Evolutionary conservation across 164 flowering plant species (phyloP).

Genomic region (Cinnamomum chago): DNA sequence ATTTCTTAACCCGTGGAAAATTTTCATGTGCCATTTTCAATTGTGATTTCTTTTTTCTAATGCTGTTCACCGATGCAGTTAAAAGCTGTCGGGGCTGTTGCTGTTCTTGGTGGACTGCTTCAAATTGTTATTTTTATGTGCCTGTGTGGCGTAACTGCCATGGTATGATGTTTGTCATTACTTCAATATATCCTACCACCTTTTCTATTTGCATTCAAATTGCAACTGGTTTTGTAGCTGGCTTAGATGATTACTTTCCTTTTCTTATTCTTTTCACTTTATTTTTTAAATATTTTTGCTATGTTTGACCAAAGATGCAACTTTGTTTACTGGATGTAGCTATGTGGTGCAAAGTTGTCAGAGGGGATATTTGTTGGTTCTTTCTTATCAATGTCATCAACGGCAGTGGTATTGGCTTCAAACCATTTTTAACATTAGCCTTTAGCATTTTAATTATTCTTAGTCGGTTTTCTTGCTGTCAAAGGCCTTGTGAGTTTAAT

Average conservation of each 20-base stretch:
- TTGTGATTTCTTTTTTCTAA: neutral
- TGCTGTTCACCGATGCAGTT: slow-evolving; percentile 43
- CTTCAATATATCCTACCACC: neutral
- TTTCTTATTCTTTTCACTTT: slow-evolving; percentile 4
- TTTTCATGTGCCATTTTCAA: neutral
- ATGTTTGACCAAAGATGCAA: neutral
- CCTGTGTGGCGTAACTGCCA: slow-evolving; percentile 61
- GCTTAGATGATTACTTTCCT: neutral
- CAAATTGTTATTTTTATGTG: slow-evolving; percentile 75
- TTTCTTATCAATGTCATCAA: slow-evolving; percentile 97
- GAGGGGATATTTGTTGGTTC: slow-evolving; percentile 92
- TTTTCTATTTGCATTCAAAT: neutral
- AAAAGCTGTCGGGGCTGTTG: slow-evolving; percentile 91
- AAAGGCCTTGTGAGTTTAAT: slow-evolving; percentile 1
- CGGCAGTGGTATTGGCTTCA: slow-evolving; percentile 73
- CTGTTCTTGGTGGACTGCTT: slow-evolving; percentile 92
- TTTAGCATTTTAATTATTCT: neutral
- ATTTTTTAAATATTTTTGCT: neutral
- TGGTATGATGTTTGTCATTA: slow-evolving; percentile 41
- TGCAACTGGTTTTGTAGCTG: neutral
- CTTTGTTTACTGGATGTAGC: slow-evolving; percentile 34
- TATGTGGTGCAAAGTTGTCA: slow-evolving; percentile 87
- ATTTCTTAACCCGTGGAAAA: neutral
- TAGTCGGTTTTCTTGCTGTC: neutral
- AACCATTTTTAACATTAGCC: neutral